phyloP scores from a whole-genome alignment of 176 grass and related monocot genomes.

The Ensete glaucum region DNA sequence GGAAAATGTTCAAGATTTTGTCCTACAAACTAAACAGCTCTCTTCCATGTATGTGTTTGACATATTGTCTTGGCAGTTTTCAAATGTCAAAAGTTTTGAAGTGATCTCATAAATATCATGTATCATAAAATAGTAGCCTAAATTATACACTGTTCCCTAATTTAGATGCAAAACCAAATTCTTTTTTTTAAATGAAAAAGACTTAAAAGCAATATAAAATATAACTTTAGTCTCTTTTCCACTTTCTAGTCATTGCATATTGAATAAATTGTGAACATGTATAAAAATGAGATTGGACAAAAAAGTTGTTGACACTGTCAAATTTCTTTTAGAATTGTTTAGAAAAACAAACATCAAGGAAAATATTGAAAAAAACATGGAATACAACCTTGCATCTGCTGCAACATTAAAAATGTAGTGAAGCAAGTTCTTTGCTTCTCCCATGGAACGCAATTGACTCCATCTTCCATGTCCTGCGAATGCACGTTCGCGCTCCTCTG shows the following conservation, averaged over 20 bases:
- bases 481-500: constrained; percentile 93
- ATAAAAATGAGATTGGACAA: too few species aligned
- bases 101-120: background rate
- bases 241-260: background rate
- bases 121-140: background rate
- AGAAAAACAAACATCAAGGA: background rate
- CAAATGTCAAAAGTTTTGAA: background rate
- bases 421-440: constrained; percentile 86
- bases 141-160: background rate
- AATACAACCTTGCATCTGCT: constrained; percentile 76
- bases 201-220: background rate
- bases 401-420: constrained; percentile 76
- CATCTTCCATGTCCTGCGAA: constrained; percentile 82
- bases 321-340: background rate
- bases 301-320: too few species aligned
- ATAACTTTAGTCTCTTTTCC: background rate
- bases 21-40: background rate
- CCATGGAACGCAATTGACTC: constrained; percentile 94
- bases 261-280: background rate
- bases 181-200: background rate
- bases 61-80: too few species aligned
- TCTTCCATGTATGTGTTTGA: background rate
- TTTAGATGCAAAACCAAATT: background rate
- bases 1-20: background rate
- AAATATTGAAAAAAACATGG: background rate